Evolutionary conservation across 495 filamentous ascomycete genomes (phyloP).

Genomic region (Letharia lupina): DNA sequence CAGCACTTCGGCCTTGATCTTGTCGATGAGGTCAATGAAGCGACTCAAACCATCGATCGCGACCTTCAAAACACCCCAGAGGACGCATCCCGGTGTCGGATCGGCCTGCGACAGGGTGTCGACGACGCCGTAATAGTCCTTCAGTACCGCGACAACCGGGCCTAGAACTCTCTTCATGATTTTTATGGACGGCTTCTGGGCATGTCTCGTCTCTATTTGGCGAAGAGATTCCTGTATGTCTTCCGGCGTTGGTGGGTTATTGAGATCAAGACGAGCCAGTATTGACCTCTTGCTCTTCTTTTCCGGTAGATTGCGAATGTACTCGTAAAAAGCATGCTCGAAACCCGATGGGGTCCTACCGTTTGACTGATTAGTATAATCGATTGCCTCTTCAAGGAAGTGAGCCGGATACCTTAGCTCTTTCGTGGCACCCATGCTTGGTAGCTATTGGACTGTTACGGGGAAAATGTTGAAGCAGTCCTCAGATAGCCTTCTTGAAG

Average conservation of each 20-base stretch:
- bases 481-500: not conserved
- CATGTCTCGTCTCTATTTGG: not conserved
- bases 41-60: slow-evolving; percentile 6
- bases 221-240: not conserved
- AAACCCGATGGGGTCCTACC: not conserved
- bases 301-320: slow-evolving; percentile 3
- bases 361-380: not conserved
- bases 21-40: slow-evolving; percentile 8
- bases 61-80: slow-evolving; percentile 10
- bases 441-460: not conserved
- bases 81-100: not conserved
- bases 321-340: slow-evolving; percentile 2
- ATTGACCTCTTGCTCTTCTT: slow-evolving; percentile 11
- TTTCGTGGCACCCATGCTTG: not conserved
- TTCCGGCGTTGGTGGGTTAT: slow-evolving; percentile 3
- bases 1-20: slow-evolving; percentile 10
- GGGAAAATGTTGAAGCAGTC: not conserved
- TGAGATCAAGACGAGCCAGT: slow-evolving; percentile 8
- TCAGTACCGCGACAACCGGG: not conserved
- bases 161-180: not conserved
- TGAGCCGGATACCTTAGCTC: not conserved
- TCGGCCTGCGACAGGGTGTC: slow-evolving; percentile 10
- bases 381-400: not conserved
- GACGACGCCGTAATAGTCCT: slow-evolving; percentile 4
- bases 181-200: not conserved